These are phyloP conservation scores for Cenococcum geophilum DNA, from an alignment of 495 filamentous ascomycete genomes.

Conservation along the genomic window DNA sequence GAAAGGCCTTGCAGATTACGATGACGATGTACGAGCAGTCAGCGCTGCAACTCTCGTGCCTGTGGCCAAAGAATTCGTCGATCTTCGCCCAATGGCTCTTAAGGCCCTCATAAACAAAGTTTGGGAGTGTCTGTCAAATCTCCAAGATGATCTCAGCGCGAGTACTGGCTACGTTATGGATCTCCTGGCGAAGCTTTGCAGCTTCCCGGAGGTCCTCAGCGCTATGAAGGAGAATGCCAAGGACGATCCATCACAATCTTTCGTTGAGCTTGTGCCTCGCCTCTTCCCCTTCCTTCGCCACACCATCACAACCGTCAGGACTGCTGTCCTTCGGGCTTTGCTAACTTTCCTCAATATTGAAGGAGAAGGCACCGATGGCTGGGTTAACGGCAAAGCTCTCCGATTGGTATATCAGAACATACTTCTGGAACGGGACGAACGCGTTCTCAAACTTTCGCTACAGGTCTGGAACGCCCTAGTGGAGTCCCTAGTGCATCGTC, in stretches of 20 bases:
- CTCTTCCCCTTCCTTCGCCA: slow-evolving; percentile 95
- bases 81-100: slow-evolving; percentile 67
- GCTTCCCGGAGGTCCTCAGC: slow-evolving; percentile 84
- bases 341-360: slow-evolving; percentile 86
- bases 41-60: slow-evolving; percentile 95
- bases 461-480: slow-evolving; percentile 82
- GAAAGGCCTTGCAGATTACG: slow-evolving; percentile 82
- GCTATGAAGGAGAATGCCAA: slow-evolving; percentile 90
- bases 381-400: slow-evolving; percentile 85
- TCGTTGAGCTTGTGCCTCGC: slow-evolving; percentile 83
- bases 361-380: slow-evolving; percentile 75
- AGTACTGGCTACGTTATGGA: slow-evolving; percentile 99
- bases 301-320: slow-evolving; percentile 90
- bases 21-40: slow-evolving; percentile 94
- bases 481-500: slow-evolving; percentile 53
- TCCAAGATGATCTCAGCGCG: slow-evolving; percentile 92
- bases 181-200: slow-evolving; percentile 87
- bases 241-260: slow-evolving; percentile 75
- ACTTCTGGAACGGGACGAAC: slow-evolving; percentile 83
- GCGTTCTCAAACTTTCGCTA: slow-evolving; percentile 68
- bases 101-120: slow-evolving; percentile 83
- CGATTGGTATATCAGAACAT: slow-evolving; percentile 91
- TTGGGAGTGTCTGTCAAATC: slow-evolving; percentile 91
- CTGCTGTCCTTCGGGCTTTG: slow-evolving; percentile 85
- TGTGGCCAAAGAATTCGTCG: slow-evolving; percentile 89